Conservation (phyloP, 306 rosid species). For the Mimosa pudica region DNA sequence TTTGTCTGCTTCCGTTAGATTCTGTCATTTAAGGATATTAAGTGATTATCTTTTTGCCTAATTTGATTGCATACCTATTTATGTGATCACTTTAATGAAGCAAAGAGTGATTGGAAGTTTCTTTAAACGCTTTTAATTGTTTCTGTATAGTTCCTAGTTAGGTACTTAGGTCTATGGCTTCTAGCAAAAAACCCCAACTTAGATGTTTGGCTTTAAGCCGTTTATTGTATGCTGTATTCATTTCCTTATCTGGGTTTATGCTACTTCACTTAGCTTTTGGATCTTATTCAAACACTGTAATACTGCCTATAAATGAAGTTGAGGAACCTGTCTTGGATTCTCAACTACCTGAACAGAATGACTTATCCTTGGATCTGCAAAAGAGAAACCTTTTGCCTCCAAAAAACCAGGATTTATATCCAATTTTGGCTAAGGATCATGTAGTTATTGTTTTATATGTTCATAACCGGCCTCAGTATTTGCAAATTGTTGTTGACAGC, state of each 20-base stretch:
- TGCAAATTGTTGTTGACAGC: slow-evolving; percentile 73
- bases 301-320: slow-evolving; percentile 36
- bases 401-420: slow-evolving; percentile 79
- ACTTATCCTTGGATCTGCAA: slow-evolving; percentile 64
- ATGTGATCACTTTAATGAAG: slow-evolving; percentile 29
- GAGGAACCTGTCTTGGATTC: slow-evolving; percentile 44
- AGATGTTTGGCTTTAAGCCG: slow-evolving; percentile 69
- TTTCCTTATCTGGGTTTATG: slow-evolving; percentile 65
- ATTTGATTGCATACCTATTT: background rate
- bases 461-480: slow-evolving; percentile 89
- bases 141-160: slow-evolving; percentile 9
- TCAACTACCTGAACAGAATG: slow-evolving; percentile 73
- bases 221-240: slow-evolving; percentile 54
- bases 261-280: slow-evolving; percentile 57
- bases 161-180: slow-evolving; percentile 46
- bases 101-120: slow-evolving; percentile 23
- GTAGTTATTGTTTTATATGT: slow-evolving; percentile 82
- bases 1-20: slow-evolving; percentile 40
- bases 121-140: slow-evolving; percentile 28
- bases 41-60: slow-evolving; percentile 14
- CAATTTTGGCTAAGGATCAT: slow-evolving; percentile 63
- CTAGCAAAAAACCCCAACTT: slow-evolving; percentile 56
- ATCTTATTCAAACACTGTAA: slow-evolving; percentile 43
- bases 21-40: slow-evolving; percentile 17
- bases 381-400: slow-evolving; percentile 69